Evolutionary conservation across 768 basidiomycete species (phyloP).

Genomic region (Tylopilus rubrobrunneus): DNA sequence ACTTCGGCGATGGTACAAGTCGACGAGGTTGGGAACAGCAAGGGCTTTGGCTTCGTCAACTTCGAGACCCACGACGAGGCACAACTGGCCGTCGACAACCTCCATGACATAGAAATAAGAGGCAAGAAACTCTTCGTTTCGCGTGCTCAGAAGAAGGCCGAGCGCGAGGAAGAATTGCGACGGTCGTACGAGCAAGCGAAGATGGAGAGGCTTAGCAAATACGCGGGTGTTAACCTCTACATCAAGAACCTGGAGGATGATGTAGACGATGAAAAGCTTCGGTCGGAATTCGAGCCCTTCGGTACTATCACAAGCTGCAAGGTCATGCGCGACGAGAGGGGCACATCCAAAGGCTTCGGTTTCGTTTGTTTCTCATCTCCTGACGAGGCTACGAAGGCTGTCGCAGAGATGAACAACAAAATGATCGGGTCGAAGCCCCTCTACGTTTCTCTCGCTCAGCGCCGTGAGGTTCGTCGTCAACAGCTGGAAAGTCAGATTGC

Average conservation of each 20-base stretch:
- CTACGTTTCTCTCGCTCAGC: conserved; percentile 97
- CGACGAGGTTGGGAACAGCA: conserved; percentile 89
- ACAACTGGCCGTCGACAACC: conserved; percentile 79
- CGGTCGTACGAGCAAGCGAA: conserved; percentile 92
- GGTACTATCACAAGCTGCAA: conserved; percentile 98
- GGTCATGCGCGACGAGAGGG: conserved; percentile 98
- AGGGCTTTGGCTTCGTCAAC: conserved; percentile 99
- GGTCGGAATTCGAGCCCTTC: conserved; percentile 93
- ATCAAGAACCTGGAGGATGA: conserved; percentile 99
- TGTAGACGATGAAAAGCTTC: conserved; percentile 95
- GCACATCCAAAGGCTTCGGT: conserved; percentile 91
- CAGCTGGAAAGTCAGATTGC: conserved; percentile 99
- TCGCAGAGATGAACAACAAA: conserved; percentile 99
- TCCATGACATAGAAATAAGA: conserved; percentile 81
- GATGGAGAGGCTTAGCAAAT: conserved; percentile 97
- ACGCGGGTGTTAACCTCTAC: conserved; percentile 98
- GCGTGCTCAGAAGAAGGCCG: conserved; percentile 97
- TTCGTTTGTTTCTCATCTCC: conserved; percentile 99
- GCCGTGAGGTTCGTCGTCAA: conserved; percentile 95
- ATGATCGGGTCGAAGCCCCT: conserved; percentile 98
- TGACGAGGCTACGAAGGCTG: conserved; percentile 98
- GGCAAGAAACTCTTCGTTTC: conserved; percentile 93
- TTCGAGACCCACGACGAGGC: conserved; percentile 92
- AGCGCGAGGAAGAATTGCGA: conserved; percentile 96
- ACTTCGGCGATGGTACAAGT: conserved; percentile 84